Base-by-base conservation (phyloP, 2,329 filamentous ascomycete genomes). In the Ophiostoma piceae region DNA sequence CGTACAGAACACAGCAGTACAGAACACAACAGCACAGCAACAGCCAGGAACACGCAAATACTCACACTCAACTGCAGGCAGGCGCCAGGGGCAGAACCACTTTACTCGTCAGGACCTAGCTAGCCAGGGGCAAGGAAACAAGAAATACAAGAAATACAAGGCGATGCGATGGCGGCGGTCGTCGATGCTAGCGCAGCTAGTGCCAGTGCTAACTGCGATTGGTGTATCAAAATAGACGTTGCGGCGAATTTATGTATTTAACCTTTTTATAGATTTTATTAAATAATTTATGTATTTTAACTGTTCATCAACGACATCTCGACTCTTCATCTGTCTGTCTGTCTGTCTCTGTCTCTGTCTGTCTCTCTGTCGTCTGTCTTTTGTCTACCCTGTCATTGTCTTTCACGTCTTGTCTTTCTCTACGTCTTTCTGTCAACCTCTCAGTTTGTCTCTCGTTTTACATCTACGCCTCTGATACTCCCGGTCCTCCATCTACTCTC, bases 51-150 rank as follows among this genome's bases (percentile, higher is more conserved):
- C 26, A 29, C 26, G 26, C 26, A 29, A 29, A 29, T 29, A 29
- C 26, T 29, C 26, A 29, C 26, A 29, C 26, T 29, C 26, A 29
- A 29, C 26, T 29, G 26, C 26, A 26, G 51, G 26, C 47, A 57
- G 8, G 26, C 51, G 22, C 22, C 51, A 57, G 51, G 51, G 51
- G 51, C 51, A 57, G 51, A 14, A 57, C 51, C 51, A 57, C 51
- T 57, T 57, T 29, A 26, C n/a, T 47, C 43, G 22, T 57, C 51
- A 26, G 22, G 19, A n/a, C 22, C 51, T 57, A 57, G 51, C 22
- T 57, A 57, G 51, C 51, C 51, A 57, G 51, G 51, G 51, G 51
- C 51, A 57, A 57, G 51, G 29, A 57, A 57, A 57, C 51, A 57
- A 57, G 51, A 57, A 57, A 57, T 14, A 16, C 6, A 35, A 35